Evolutionary conservation across 345 rosid species (phyloP), one percentile per base, ranked within the genome.

Genomic region (Jatropha curcas): DNA sequence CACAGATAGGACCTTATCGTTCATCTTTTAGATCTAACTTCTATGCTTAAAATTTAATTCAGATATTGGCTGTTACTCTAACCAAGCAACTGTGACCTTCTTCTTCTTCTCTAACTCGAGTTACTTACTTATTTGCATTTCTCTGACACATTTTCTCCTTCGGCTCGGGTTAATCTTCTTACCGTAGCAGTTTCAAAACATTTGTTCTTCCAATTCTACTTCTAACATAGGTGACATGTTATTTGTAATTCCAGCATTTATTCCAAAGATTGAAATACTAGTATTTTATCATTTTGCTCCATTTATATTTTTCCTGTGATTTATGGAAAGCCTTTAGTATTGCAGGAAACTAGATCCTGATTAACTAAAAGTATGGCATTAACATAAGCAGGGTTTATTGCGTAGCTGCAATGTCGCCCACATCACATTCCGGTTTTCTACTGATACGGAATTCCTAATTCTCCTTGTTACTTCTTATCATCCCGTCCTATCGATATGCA

Each of bases 1-100:
- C 16, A 13, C 39, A 34, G 46, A 45, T 48, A 24, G 4, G 28
- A 43, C 45, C 20, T 60, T n/a, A n/a, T n/a, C n/a, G n/a, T 46
- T 46, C 48, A 60, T 46, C n/a, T n/a, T 8, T 58, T 71, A 71
- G 67, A 60, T 71, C 67, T 71, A 65, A 8, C n/a, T 58, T 58
- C 12, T 3, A n/a, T 41, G n/a, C 41, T 69, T n/a, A 50, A 67
- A 31, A 6, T 1, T n/a, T 31, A 20, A 5, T 50, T 50, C 5
- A 5, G 20, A 14, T 51, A 24, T 53, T 51, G 30, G 2, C n/a
- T 30, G n/a, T 53, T 13, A 53, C 7, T 41, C 16, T 2, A 19
- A 7, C 63, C 16, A 37, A 37, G n/a, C 41, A 67, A 33, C 28
- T 67, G 17, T n/a, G 9, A 17, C 19, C n/a, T 10, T 30, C 7